Evolutionary conservation across 75 land plant species (phyloP), one percentile per base, ranked within the genome.

Genomic region (Selaginella moellendorffii): DNA sequence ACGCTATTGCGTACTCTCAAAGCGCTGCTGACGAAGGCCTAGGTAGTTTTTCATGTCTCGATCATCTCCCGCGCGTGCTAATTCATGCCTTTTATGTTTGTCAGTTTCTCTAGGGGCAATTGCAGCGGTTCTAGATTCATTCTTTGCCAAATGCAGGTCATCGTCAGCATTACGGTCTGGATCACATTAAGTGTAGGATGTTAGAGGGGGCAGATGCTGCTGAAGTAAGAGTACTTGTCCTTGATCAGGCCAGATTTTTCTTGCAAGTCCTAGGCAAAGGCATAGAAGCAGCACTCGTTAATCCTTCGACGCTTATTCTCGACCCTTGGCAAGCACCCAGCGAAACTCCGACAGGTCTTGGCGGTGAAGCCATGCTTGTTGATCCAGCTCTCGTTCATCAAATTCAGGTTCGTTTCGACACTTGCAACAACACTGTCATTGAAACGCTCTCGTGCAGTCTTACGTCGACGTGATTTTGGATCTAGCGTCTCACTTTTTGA

Each of bases 231-330:
- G 99, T 87, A 26, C 80, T 90, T 66, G 99, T 95, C 31, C 73
- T 95, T 21, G 99, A 95, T 63, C 99, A 95, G 71, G 99, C 97
- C 54, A 82, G 99, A 67, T 51, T 95, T 59, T 66, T 95, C 71
- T 81, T 95, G 27, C 97, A 95, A 61, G 89, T 90, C 85, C 65
- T 95, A 27, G 97, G 99, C 2, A 87, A 87, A 73, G 99, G 99
- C 67, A 95, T 95, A 74, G 99, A 95, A 60, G 80, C 99, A 59
- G 97, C 99, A 18, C 70, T 95, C 21, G 62, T 90, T 58, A 90
- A 84, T 66, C 99, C 99, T 60, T 77, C 88, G 54, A 84, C 88
- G 56, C 62, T 90, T 20, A 77, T 95, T 52, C 56, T 85, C 24
- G 99, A 95, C 62, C 97, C 99, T 42, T 95, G 99, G 99, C 83